Evolutionary conservation across 2,329 filamentous ascomycete species (phyloP).

Genomic region (Aspergillus sp.): DNA sequence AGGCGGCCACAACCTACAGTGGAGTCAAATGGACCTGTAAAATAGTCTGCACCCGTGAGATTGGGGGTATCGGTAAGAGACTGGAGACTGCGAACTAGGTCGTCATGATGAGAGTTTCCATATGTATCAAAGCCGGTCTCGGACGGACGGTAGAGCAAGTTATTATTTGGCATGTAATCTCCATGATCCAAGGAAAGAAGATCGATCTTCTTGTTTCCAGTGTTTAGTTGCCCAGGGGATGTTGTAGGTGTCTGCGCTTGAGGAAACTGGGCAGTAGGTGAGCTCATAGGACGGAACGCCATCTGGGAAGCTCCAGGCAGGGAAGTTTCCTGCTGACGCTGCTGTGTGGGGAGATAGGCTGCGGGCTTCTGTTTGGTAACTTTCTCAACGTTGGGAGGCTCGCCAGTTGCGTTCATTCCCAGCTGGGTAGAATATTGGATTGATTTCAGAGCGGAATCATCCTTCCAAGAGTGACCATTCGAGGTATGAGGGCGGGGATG

Average conservation of each 20-base stretch:
- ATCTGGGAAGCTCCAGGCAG: conserved; percentile 10
- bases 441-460: conserved; percentile 20
- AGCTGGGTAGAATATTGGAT: conserved; percentile 21
- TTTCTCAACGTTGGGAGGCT: conserved; percentile 14
- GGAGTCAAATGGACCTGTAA: conserved; percentile 10
- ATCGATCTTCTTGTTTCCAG: conserved; percentile 20
- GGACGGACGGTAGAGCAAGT: conserved; percentile 9
- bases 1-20: conserved; percentile 9
- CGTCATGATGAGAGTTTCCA: conserved; percentile 17
- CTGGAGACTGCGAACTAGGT: conserved; percentile 20
- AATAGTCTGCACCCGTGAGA: conserved; percentile 8
- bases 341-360: conserved; percentile 9
- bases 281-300: conserved; percentile 5
- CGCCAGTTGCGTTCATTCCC: conserved; percentile 9
- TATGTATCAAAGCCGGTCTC: conserved; percentile 14
- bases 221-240: conserved; percentile 2
- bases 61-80: conserved; percentile 18
- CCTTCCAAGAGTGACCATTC: conserved; percentile 14
- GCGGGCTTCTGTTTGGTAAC: conserved; percentile 12
- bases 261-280: conserved; percentile 6
- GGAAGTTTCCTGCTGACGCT: conserved; percentile 5
- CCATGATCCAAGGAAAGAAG: conserved; percentile 22
- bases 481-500: conserved; percentile 15
- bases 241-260: conserved; percentile 17
- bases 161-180: conserved; percentile 12